These are phyloP conservation scores for Annulohypoxylon moriforme DNA, from an alignment of 495 filamentous ascomycete genomes.

Conservation along the genomic window DNA sequence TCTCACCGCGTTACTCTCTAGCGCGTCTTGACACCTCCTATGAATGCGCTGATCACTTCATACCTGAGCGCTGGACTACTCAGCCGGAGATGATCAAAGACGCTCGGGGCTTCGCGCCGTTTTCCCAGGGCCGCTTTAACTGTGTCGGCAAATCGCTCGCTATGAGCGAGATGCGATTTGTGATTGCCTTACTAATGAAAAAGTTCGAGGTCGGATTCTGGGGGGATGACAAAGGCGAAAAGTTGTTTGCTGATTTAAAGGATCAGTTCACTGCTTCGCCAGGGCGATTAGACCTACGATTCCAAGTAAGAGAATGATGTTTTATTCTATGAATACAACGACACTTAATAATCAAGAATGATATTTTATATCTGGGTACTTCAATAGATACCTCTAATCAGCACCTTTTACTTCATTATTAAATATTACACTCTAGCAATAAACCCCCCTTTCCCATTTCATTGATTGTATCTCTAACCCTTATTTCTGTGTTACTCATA, in stretches of 20 bases:
- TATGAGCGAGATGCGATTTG: constrained; percentile 60
- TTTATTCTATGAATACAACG: too few relatives aligned
- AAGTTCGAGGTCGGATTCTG: constrained; percentile 59
- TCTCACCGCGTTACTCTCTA: constrained; percentile 48
- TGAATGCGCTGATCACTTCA: constrained; percentile 54
- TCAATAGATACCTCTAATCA: too few relatives aligned
- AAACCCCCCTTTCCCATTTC: too few relatives aligned
- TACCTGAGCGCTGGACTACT: constrained; percentile 66
- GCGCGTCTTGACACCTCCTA: constrained; percentile 55
- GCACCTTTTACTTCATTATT: too few relatives aligned
- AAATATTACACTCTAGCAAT: too few relatives aligned
- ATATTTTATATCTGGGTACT: too few relatives aligned
- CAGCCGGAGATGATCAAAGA: constrained; percentile 57
- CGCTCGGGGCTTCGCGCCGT: constrained; percentile 62
- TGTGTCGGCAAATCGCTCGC: constrained; percentile 67
- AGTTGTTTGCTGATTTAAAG: constrained; percentile 49
- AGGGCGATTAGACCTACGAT: constrained; percentile 9
- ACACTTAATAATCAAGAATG: too few relatives aligned
- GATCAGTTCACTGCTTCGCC: constrained; percentile 57
- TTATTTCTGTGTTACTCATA: too few relatives aligned
- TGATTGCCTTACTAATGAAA: constrained; percentile 55
- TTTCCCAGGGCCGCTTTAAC: constrained; percentile 56
- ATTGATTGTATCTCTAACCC: too few relatives aligned
- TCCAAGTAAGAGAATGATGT: constrained; percentile 7
- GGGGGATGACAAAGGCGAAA: constrained; percentile 53